These are phyloP conservation scores for Pseudogymnoascus sp. DNA, from an alignment of 2,329 filamentous ascomycete genomes.

Conservation along the genomic window DNA sequence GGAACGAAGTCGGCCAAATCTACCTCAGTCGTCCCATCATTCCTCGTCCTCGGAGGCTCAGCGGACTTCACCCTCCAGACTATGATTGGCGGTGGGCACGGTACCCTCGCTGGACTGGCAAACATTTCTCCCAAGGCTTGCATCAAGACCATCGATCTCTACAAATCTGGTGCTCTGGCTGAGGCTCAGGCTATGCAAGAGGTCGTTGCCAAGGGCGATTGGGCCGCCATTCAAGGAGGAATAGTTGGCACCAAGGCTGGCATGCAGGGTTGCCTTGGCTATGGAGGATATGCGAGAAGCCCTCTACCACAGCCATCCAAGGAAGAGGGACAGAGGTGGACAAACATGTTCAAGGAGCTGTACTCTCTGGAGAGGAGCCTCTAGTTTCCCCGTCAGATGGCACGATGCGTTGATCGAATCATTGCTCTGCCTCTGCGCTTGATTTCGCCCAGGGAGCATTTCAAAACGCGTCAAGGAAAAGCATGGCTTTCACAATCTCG, in stretches of 20 bases:
- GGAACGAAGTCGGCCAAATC: conserved; percentile 47
- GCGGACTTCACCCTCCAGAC: conserved; percentile 69
- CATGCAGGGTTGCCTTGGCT: conserved; percentile 53
- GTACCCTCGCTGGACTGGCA: conserved; percentile 62
- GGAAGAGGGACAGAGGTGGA: conserved; percentile 43
- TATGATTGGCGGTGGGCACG: conserved; percentile 60
- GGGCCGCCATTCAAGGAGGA: conserved; percentile 60
- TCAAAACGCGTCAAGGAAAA: background rate
- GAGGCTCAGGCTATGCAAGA: conserved; percentile 58
- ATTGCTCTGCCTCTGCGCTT: background rate
- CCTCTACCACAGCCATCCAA: conserved; percentile 44
- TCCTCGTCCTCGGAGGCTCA: conserved; percentile 64
- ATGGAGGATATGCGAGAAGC: conserved; percentile 46
- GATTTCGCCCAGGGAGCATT: background rate
- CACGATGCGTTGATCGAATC: background rate
- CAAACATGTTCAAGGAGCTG: conserved; percentile 47
- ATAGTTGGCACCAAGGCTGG: conserved; percentile 62
- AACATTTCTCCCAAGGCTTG: conserved; percentile 63
- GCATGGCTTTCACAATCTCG: background rate
- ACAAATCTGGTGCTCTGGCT: conserved; percentile 47
- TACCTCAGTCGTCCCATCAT: conserved; percentile 45
- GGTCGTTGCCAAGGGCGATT: conserved; percentile 58
- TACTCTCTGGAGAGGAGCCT: conserved; percentile 44
- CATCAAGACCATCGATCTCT: conserved; percentile 52
- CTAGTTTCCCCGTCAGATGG: conserved; percentile 16